Conservation (phyloP, 306 rosid species). For the Corylus heterophylla region DNA sequence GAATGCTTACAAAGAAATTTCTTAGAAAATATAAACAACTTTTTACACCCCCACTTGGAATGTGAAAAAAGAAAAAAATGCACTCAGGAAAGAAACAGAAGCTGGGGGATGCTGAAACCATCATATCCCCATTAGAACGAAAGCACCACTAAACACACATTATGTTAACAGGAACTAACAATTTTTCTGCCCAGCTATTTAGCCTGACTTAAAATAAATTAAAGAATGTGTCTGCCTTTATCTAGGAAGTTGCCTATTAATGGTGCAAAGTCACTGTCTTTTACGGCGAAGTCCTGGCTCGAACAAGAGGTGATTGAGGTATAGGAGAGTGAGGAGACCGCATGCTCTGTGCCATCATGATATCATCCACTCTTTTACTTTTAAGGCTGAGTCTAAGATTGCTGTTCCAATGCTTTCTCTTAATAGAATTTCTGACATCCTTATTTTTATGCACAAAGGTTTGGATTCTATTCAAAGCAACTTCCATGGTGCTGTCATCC, state of each 20-base stretch:
- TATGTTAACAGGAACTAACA: no score
- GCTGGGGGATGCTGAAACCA: not conserved
- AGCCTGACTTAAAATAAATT: not conserved
- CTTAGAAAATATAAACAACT: slow-evolving; percentile 18
- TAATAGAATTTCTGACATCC: slow-evolving; percentile 34
- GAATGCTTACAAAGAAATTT: slow-evolving; percentile 16
- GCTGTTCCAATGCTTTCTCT: slow-evolving; percentile 43
- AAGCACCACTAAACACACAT: not conserved
- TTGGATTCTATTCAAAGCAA: slow-evolving; percentile 54
- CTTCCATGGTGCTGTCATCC: slow-evolving; percentile 63
- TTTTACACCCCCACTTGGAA: slow-evolving; percentile 2
- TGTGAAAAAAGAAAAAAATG: slow-evolving; percentile 18
- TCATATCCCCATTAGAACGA: not conserved
- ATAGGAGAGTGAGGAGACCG: slow-evolving; percentile 72
- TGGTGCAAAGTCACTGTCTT: not conserved
- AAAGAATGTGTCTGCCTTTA: not conserved
- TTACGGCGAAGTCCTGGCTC: slow-evolving; percentile 33
- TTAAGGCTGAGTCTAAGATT: slow-evolving; percentile 52
- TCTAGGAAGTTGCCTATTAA: not conserved
- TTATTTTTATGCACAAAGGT: slow-evolving; percentile 40
- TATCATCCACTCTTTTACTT: slow-evolving; percentile 48
- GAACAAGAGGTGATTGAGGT: slow-evolving; percentile 68
- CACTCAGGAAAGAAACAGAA: not conserved
- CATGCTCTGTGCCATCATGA: slow-evolving; percentile 8
- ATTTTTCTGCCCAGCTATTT: not conserved